A percentile compares a stretch with the other conserved stretches of the same genome.
phyloP scores from a whole-genome alignment of 495 filamentous ascomycete species.

The Neurospora sp. region DNA sequence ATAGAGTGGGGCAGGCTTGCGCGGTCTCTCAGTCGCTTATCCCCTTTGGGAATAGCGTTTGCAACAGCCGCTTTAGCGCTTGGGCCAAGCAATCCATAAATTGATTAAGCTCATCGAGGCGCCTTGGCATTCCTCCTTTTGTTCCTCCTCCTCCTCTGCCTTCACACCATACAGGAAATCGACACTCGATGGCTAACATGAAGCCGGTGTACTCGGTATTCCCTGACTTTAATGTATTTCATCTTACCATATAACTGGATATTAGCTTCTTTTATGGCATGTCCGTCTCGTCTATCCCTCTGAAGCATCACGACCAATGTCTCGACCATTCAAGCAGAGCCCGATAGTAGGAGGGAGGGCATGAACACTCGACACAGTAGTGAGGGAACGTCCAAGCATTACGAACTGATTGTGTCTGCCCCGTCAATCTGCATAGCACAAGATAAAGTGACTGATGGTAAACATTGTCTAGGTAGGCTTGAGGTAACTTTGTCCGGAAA shows the following conservation, averaged over 20 bases:
- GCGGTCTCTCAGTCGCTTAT: background rate
- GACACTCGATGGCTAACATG: background rate
- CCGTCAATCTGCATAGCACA: background rate
- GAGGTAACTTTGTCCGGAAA: background rate
- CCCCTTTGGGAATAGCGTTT: background rate
- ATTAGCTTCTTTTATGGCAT: background rate
- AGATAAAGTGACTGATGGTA: background rate
- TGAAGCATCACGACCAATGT: background rate
- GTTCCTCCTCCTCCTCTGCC: background rate
- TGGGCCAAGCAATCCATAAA: background rate
- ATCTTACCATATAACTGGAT: background rate
- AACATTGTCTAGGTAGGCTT: background rate
- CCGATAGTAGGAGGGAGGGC: background rate
- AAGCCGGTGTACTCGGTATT: background rate
- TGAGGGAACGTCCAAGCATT: background rate
- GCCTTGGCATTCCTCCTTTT: background rate
- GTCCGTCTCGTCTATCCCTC: background rate
- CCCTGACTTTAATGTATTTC: background rate
- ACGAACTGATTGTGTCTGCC: background rate
- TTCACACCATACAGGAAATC: background rate
- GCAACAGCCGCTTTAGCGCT: background rate
- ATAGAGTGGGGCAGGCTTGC: background rate
- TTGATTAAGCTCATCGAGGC: background rate
- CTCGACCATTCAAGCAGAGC: background rate
- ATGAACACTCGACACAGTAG: too few relatives aligned